phyloP scores from a whole-genome alignment of 768 basidiomycete genomes.

The Xerocomellus intermedius region DNA sequence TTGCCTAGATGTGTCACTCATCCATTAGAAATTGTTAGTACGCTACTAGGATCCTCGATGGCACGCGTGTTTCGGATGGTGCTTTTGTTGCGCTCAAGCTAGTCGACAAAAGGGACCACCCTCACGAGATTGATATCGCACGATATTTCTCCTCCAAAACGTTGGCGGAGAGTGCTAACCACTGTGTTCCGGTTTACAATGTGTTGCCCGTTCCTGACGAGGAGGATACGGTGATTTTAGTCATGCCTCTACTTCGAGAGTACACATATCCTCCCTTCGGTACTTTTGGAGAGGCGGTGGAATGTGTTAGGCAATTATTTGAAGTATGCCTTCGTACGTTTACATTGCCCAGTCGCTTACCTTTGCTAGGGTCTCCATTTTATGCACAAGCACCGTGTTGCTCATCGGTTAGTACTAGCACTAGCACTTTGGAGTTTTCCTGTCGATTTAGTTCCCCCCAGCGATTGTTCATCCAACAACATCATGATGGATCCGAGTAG shows the following conservation, averaged over 20 bases:
- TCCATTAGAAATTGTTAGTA: constrained; percentile 14
- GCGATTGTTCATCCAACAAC: constrained; percentile 31
- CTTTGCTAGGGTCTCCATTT: constrained; percentile 21
- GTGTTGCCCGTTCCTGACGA: constrained; percentile 12
- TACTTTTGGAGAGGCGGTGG: constrained; percentile 16
- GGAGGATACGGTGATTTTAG: constrained; percentile 14
- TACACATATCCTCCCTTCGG: constrained; percentile 25
- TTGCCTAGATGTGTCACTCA: constrained; percentile 7
- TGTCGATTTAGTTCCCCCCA: constrained; percentile 1
- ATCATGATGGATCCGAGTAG: constrained; percentile 32
- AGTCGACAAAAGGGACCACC: constrained; percentile 10
- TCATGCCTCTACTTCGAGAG: constrained; percentile 37
- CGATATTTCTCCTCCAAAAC: constrained; percentile 14
- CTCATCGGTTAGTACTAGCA: constrained; percentile 7
- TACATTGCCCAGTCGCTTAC: background rate
- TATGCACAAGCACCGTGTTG: constrained; percentile 24
- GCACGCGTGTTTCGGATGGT: constrained; percentile 27
- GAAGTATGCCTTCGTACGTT: constrained; percentile 16
- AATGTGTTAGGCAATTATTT: constrained; percentile 33
- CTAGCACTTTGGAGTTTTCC: accelerated
- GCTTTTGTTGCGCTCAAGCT: constrained; percentile 32
- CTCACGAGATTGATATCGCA: constrained; percentile 33
- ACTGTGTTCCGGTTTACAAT: constrained; percentile 36
- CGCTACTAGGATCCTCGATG: constrained; percentile 27
- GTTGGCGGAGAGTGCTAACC: constrained; percentile 21